Conservation (phyloP, 169 alveolate genomes). For the Eimeria praecox region DNA sequence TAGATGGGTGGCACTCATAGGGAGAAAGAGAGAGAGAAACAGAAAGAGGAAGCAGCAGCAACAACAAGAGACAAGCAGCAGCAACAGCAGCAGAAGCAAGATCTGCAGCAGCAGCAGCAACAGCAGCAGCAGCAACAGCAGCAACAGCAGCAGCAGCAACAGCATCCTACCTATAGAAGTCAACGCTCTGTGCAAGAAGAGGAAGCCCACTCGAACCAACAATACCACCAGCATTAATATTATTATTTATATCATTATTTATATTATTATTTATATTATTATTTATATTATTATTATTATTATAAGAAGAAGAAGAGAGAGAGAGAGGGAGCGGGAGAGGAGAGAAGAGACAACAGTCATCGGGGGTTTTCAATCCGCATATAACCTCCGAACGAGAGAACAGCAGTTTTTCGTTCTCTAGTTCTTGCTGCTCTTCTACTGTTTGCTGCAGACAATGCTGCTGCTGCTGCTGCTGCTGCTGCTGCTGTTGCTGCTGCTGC, state of each 20-base stretch:
- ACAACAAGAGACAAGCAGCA: neutral
- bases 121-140: neutral
- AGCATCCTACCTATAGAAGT: conserved; percentile 22
- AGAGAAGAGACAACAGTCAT: conserved; percentile 33
- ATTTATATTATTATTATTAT: too few relatives aligned
- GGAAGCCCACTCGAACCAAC: neutral
- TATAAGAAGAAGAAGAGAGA: too few relatives aligned
- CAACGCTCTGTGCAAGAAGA: conserved; percentile 40
- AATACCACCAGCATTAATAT: too few relatives aligned
- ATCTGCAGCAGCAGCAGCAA: neutral
- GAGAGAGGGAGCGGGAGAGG: conserved; percentile 26
- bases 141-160: neutral
- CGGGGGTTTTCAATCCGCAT: conserved; percentile 13
- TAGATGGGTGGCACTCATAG: too few relatives aligned
- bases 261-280: too few relatives aligned
- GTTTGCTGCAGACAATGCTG: neutral
- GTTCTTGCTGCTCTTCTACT: neutral
- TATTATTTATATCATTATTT: too few relatives aligned
- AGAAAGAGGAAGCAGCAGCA: conserved; percentile 3
- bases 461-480: conserved; percentile 25
- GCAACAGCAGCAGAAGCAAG: neutral
- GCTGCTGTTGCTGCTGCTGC: neutral
- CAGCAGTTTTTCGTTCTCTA: neutral
- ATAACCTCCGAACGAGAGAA: conserved; percentile 35
- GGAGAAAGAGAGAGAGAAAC: too few relatives aligned